A percentile compares a stretch with the other conserved stretches of the same genome.
Evolutionary conservation across 768 basidiomycete genomes (phyloP).

Genomic region (Polyporus arcularius): DNA sequence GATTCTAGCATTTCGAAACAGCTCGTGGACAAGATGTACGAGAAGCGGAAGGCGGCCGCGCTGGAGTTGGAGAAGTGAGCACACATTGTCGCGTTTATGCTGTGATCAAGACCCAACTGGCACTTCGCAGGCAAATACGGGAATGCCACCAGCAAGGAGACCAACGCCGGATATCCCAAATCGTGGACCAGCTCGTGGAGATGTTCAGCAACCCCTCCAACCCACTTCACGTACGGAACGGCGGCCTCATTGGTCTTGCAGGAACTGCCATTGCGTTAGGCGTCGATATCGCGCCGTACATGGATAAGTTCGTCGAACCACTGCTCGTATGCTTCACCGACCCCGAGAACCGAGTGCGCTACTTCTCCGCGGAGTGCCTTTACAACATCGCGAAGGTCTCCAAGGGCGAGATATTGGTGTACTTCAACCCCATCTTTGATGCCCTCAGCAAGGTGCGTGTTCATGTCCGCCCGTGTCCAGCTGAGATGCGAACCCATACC

Average conservation of each 20-base stretch:
- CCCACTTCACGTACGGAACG: slow-evolving; percentile 87
- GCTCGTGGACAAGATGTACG: slow-evolving; percentile 91
- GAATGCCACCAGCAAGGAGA: slow-evolving; percentile 85
- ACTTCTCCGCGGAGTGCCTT: slow-evolving; percentile 96
- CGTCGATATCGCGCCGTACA: slow-evolving; percentile 90
- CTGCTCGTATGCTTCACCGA: slow-evolving; percentile 92
- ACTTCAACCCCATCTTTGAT: slow-evolving; percentile 99
- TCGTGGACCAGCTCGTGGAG: slow-evolving; percentile 92
- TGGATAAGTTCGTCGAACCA: slow-evolving; percentile 89
- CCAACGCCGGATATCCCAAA: slow-evolving; percentile 75
- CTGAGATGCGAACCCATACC: slow-evolving; percentile 12
- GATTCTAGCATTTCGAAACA: slow-evolving; percentile 78
- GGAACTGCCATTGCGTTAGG: slow-evolving; percentile 97
- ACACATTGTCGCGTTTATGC: not conserved
- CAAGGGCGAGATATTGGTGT: slow-evolving; percentile 93
- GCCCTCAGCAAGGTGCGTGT: slow-evolving; percentile 86
- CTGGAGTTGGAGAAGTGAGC: slow-evolving; percentile 92
- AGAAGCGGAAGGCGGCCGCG: slow-evolving; percentile 94
- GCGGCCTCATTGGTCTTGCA: slow-evolving; percentile 93
- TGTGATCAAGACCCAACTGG: not conserved
- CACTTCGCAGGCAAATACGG: slow-evolving; percentile 65
- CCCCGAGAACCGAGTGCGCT: slow-evolving; percentile 91
- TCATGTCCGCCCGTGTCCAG: slow-evolving; percentile 12
- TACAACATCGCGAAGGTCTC: slow-evolving; percentile 99
- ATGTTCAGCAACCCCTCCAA: slow-evolving; percentile 87